phyloP scores from a whole-genome alignment of 1,139 yeast species.

The Diutina rugosa region DNA sequence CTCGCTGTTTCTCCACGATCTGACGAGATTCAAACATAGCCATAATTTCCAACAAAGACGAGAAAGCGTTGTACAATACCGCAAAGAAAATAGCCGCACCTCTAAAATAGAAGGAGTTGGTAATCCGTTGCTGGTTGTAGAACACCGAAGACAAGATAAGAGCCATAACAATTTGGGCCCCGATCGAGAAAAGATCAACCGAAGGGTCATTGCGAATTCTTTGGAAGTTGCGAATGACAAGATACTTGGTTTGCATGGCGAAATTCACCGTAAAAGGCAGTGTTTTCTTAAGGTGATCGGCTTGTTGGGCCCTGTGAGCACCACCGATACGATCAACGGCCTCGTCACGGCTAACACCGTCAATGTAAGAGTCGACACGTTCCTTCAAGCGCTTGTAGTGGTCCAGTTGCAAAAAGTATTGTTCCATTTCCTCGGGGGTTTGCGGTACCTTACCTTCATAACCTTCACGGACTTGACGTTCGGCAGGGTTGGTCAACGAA shows the following conservation, averaged over 20 bases:
- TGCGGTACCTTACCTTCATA: slow-evolving; percentile 52
- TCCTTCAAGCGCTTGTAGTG: slow-evolving; percentile 27
- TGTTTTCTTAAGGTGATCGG: neutral
- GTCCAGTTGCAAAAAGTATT: slow-evolving; percentile 49
- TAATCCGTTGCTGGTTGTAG: neutral
- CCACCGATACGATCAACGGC: slow-evolving; percentile 4
- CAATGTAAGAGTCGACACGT: slow-evolving; percentile 19
- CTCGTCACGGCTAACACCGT: neutral
- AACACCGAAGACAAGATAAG: neutral
- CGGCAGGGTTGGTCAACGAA: slow-evolving; percentile 62
- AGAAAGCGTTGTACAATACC: slow-evolving; percentile 62
- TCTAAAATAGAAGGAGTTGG: slow-evolving; percentile 20
- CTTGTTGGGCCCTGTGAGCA: slow-evolving; percentile 2
- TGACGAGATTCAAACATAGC: slow-evolving; percentile 64
- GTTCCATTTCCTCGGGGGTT: slow-evolving; percentile 56
- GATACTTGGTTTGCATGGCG: neutral
- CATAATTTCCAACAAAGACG: slow-evolving; percentile 63
- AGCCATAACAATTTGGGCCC: neutral
- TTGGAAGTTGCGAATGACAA: neutral
- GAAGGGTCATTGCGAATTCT: neutral
- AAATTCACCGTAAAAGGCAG: neutral
- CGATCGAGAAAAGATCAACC: neutral
- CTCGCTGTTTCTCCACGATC: slow-evolving; percentile 67
- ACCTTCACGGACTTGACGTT: slow-evolving; percentile 44
- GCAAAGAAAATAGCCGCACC: slow-evolving; percentile 63